Percentiles rank a stretch among this genome's conserved stretches.
Conservation (phyloP, 2,329 filamentous ascomycete species). For the Cercospora sp. region DNA sequence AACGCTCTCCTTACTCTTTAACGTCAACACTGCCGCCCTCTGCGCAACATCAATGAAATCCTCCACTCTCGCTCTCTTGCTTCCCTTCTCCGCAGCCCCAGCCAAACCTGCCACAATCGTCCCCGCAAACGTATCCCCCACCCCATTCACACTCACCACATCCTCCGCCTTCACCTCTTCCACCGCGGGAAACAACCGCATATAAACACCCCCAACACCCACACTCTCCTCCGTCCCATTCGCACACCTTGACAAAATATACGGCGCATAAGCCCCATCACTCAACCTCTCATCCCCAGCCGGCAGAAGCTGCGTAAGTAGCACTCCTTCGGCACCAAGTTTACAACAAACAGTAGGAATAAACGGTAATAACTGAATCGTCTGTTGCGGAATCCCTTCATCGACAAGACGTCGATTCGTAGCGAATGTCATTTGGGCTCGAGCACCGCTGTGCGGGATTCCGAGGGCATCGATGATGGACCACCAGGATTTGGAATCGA, state of each 20-base stretch:
- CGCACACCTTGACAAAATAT: slow-evolving; percentile 64
- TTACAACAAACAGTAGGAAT: slow-evolving; percentile 84
- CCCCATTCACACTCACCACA: slow-evolving; percentile 87
- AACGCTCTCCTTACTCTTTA: slow-evolving; percentile 75
- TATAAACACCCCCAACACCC: slow-evolving; percentile 75
- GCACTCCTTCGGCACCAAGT: slow-evolving; percentile 71
- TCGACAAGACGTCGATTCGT: slow-evolving; percentile 69
- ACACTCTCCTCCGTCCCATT: slow-evolving; percentile 54
- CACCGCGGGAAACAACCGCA: slow-evolving; percentile 67
- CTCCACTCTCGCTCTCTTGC: slow-evolving; percentile 52
- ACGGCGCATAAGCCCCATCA: slow-evolving; percentile 62
- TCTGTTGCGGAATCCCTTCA: slow-evolving; percentile 78
- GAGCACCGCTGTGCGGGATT: slow-evolving; percentile 66
- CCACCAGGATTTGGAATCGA: slow-evolving; percentile 76
- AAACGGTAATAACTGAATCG: slow-evolving; percentile 81
- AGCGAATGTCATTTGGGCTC: slow-evolving; percentile 69
- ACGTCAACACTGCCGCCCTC: slow-evolving; percentile 72
- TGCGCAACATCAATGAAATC: slow-evolving; percentile 78
- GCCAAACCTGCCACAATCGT: slow-evolving; percentile 78
- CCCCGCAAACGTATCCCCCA: slow-evolving; percentile 89
- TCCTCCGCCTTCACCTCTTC: slow-evolving; percentile 62
- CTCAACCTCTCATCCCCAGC: slow-evolving; percentile 67
- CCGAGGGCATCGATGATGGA: slow-evolving; percentile 74
- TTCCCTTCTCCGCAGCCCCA: slow-evolving; percentile 38
- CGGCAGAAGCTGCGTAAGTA: slow-evolving; percentile 70